Evolutionary conservation across 495 filamentous ascomycete genomes (phyloP).

Genomic region (Aspergillus panamensis): DNA sequence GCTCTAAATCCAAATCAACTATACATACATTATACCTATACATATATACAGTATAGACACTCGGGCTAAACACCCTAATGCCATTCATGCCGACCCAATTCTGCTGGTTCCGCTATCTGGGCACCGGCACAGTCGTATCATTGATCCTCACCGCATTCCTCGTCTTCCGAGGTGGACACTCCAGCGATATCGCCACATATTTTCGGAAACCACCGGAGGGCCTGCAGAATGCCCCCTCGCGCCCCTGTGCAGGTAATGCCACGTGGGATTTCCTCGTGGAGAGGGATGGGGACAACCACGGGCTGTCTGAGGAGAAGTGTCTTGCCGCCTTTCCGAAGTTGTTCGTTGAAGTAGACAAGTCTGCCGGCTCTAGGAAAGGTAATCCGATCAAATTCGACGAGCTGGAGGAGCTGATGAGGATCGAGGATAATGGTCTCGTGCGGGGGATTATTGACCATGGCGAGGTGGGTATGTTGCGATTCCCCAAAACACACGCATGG

Average conservation of each 20-base stretch:
- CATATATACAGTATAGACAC: neutral
- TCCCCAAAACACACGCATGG: neutral
- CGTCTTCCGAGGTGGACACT: constrained; percentile 19
- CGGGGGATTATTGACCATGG: constrained; percentile 40
- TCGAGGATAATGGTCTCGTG: constrained; percentile 39
- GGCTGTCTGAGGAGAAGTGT: constrained; percentile 41
- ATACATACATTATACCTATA: neutral
- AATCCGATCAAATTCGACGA: constrained; percentile 31
- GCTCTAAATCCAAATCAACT: too few species aligned
- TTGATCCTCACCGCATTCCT: constrained; percentile 34
- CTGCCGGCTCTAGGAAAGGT: constrained; percentile 21
- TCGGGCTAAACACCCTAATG: constrained; percentile 2
- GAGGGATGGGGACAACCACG: constrained; percentile 39
- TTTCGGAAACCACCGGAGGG: constrained; percentile 19
- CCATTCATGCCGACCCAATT: constrained; percentile 19
- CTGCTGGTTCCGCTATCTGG: constrained; percentile 34
- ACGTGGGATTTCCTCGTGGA: constrained; percentile 34
- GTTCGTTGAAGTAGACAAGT: constrained; percentile 43
- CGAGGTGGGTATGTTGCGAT: constrained; percentile 36
- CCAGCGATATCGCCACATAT: constrained; percentile 24
- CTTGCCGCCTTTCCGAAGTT: constrained; percentile 43
- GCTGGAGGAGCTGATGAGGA: constrained; percentile 28
- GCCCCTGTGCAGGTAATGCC: constrained; percentile 14
- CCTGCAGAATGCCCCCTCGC: neutral
- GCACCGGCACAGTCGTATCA: constrained; percentile 29